Evolutionary conservation across 75 land plant species (phyloP).

Genomic region (Pseudotsuga menziesii): DNA sequence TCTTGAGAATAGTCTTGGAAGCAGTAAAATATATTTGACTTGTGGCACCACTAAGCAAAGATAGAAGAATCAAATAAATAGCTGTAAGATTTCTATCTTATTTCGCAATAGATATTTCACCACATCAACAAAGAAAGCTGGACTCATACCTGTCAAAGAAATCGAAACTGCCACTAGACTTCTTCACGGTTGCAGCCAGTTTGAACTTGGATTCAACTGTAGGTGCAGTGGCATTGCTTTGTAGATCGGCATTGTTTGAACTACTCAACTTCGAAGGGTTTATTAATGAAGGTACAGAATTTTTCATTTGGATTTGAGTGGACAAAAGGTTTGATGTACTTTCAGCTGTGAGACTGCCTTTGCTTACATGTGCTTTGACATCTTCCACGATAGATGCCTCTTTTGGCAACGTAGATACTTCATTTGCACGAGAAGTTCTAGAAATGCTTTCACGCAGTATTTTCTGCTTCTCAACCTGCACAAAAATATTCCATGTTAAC

Average conservation of each 20-base stretch:
- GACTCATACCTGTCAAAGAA: slow-evolving; percentile 52
- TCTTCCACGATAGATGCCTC: background rate
- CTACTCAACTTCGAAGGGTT: background rate
- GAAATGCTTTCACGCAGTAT: slow-evolving; percentile 41
- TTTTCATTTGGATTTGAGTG: background rate
- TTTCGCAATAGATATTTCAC: too few relatives aligned
- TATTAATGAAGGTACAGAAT: background rate
- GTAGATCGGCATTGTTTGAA: background rate
- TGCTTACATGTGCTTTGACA: background rate
- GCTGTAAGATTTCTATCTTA: too few relatives aligned
- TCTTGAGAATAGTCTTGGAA: too few relatives aligned
- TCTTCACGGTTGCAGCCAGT: slow-evolving; percentile 19
- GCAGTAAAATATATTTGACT: too few relatives aligned
- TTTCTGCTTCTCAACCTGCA: slow-evolving; percentile 60
- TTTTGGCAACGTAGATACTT: slow-evolving; percentile 7
- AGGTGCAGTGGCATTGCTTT: background rate
- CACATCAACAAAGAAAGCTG: too few relatives aligned
- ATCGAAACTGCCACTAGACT: slow-evolving; percentile 19
- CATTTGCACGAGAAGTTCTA: slow-evolving; percentile 10
- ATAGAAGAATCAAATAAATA: too few relatives aligned
- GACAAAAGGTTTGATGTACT: background rate
- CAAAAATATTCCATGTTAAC: background rate
- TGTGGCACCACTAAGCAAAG: too few relatives aligned
- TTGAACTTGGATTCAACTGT: slow-evolving; percentile 11
- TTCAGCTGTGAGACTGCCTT: background rate